phyloP scores from a whole-genome alignment of 2,329 filamentous ascomycete genomes.

The Fusarium papillatum region DNA sequence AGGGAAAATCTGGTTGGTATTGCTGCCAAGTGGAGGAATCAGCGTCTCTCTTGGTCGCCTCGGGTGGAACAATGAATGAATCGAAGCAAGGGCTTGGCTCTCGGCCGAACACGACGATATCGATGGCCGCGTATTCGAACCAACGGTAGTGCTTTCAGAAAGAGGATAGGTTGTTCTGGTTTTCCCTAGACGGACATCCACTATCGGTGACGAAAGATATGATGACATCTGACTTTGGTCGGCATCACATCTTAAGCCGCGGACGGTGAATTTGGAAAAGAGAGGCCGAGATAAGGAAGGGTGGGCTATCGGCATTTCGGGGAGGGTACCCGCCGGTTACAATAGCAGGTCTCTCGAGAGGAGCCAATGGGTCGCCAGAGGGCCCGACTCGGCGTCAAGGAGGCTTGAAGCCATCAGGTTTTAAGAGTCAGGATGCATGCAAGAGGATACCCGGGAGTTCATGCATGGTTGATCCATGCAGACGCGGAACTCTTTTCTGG shows the following conservation, averaged over 20 bases:
- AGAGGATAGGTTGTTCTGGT: not conserved
- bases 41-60: not conserved
- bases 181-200: not conserved
- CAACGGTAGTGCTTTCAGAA: not conserved
- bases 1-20: not conserved
- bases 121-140: not conserved
- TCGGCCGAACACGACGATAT: not conserved
- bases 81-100: not conserved
- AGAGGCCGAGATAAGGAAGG: not conserved
- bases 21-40: not conserved
- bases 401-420: not conserved
- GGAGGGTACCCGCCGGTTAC: not conserved
- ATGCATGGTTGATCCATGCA: constrained; percentile 8
- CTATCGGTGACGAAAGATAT: not conserved
- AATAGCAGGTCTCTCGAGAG: not conserved
- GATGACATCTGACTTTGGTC: not conserved
- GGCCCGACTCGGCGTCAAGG: not conserved
- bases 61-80: not conserved
- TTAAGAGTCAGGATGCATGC: not conserved
- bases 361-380: not conserved
- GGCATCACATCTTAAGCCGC: not conserved
- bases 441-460: not conserved
- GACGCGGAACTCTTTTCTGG: not conserved
- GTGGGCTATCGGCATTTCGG: not conserved
- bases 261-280: not conserved